Conservation (phyloP, 2,329 filamentous ascomycete genomes). For the Calonectria hawksworthii region DNA sequence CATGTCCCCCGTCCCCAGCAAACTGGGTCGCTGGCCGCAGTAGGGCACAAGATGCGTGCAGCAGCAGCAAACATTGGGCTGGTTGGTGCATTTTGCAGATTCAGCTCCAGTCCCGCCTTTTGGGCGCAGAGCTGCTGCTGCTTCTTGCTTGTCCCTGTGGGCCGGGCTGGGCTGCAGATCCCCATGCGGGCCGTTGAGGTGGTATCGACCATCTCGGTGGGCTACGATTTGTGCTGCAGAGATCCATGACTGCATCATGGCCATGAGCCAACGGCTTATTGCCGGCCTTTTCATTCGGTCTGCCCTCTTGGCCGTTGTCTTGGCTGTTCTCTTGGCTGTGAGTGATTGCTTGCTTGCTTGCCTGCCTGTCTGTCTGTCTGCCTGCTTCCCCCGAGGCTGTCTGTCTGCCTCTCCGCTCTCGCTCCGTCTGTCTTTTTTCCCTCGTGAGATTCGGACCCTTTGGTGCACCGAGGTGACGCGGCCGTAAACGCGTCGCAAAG, state of each 20-base stretch:
- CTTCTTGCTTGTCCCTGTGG: background rate
- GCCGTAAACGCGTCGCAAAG: background rate
- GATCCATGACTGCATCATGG: background rate
- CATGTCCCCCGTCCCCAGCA: background rate
- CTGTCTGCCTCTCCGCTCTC: background rate
- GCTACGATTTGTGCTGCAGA: background rate
- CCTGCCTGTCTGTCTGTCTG: too few species aligned
- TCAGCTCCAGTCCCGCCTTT: background rate
- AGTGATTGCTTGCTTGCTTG: too few species aligned
- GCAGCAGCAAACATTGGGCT: too few species aligned
- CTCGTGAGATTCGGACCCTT: background rate
- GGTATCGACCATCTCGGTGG: slow-evolving; percentile 8
- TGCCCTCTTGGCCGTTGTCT: background rate
- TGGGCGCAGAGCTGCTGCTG: background rate
- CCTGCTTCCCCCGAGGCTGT: background rate
- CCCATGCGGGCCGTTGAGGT: slow-evolving; percentile 20
- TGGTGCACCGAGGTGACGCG: slow-evolving; percentile 5
- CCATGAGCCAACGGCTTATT: background rate
- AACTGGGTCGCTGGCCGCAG: background rate
- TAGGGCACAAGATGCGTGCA: background rate
- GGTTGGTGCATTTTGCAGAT: background rate
- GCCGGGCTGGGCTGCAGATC: background rate
- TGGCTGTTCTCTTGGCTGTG: background rate
- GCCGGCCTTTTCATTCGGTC: background rate
- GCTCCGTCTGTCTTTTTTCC: background rate